A percentile compares a stretch with the other conserved stretches of the same genome.
phyloP scores from a whole-genome alignment of 495 filamentous ascomycete genomes.

The Apiosordaria backusii region DNA sequence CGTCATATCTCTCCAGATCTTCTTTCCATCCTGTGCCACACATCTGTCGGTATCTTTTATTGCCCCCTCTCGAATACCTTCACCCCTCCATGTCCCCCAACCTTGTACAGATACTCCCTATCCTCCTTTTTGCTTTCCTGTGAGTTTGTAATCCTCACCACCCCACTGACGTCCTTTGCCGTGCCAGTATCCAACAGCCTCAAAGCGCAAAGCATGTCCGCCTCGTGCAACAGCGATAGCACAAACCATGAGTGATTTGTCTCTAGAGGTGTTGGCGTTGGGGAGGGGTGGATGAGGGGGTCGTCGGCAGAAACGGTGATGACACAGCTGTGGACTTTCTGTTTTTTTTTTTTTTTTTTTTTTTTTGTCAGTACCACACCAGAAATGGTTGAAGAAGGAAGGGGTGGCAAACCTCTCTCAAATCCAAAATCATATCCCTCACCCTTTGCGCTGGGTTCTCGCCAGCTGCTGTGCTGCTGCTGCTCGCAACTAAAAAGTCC shows the following conservation, averaged over 20 bases:
- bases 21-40: background rate
- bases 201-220: constrained; percentile 63
- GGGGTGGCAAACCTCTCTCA: constrained; percentile 49
- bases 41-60: no score
- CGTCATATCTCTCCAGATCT: background rate
- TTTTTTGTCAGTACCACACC: background rate
- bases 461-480: background rate
- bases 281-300: constrained; percentile 56
- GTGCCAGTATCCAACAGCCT: constrained; percentile 76
- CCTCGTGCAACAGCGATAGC: constrained; percentile 68
- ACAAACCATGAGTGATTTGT: constrained; percentile 66
- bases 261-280: constrained; percentile 68
- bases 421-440: constrained; percentile 45
- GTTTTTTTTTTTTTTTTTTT: background rate
- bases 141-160: constrained; percentile 69
- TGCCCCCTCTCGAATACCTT: constrained; percentile 74
- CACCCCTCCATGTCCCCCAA: constrained; percentile 72
- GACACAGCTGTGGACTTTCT: constrained; percentile 58
- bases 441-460: constrained; percentile 22
- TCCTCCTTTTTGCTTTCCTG: constrained; percentile 42
- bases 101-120: constrained; percentile 75
- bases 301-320: constrained; percentile 67
- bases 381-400: background rate
- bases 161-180: constrained; percentile 87
- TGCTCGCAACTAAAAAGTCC: constrained; percentile 45